Evolutionary conservation across 2,329 filamentous ascomycete genomes (phyloP), one percentile per base, ranked within the genome.

Genomic region (Fusarium sp.): DNA sequence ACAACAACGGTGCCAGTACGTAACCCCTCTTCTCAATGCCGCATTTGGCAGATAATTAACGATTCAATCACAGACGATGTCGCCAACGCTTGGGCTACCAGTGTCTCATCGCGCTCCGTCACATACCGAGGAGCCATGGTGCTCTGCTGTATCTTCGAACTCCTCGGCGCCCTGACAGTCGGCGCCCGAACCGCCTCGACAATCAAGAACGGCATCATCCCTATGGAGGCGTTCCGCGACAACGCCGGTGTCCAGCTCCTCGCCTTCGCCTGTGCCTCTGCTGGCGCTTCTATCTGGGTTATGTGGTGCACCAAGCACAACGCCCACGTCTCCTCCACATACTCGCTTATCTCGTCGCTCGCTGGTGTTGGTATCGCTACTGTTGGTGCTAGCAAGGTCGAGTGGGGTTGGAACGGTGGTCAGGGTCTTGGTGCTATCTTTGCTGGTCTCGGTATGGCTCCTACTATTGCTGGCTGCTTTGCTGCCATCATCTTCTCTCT

Each of bases 21-120:
- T 88, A 68, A 10, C 36, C 12, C 42, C 25, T 25, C 36, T 53
- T 20, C 12, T 22, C 59, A 49, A 57, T 53, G 25, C 44, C 42
- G 22, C 13, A 49, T 29, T 27, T 42, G 1, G 7, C 2, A 10
- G 20, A 39, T 47, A 7, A 62, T 65, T 76, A 25, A 74, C 66
- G 31, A 33, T 18, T n/a, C 8, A 11, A 9, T 25, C 20, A 54
- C 65, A 92, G 90, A 94, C 82, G 93, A 95, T 92, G 93, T 95
- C 63, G 93, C 93, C 78, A 95, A 95, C 83, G 85, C 93, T 55
- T 95, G 92, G 91, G 93, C 93, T 12, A 95, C 93, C 75, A 92
- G 89, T 49, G 92, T 95, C 65, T 94, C 93, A 25, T 94, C 93
- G n/a, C 85, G 93, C 59, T 94, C 93, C 73, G 86, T 94, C 77